Evolutionary conservation across 73 alveolate species (phyloP).

Genomic region (Breviolum minutum): DNA sequence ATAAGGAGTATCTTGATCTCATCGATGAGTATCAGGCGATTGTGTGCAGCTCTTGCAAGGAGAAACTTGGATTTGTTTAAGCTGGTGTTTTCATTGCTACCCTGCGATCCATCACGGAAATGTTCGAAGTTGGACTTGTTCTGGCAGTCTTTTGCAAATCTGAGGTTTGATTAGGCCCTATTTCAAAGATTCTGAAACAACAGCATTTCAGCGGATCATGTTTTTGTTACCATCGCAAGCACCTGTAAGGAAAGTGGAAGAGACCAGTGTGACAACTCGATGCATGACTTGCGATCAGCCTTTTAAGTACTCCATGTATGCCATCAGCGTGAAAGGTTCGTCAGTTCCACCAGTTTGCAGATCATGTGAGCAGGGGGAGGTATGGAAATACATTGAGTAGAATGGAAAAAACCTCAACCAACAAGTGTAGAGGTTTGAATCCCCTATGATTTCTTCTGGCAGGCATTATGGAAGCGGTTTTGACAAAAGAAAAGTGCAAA

Average conservation of each 20-base stretch:
- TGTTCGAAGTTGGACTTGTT: not conserved
- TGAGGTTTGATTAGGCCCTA: not conserved
- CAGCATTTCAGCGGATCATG: not conserved
- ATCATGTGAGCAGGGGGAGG: constrained; percentile 43
- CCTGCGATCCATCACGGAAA: too few species aligned
- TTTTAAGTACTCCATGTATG: constrained; percentile 15
- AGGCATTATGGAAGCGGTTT: not conserved
- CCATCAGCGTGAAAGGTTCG: not conserved
- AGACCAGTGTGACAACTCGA: not conserved
- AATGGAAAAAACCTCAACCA: not conserved
- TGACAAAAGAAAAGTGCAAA: not conserved
- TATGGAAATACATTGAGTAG: not conserved
- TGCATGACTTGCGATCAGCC: constrained; percentile 31
- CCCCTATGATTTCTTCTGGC: not conserved
- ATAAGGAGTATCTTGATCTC: not conserved
- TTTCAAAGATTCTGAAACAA: not conserved
- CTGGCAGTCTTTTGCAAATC: not conserved
- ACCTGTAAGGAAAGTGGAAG: not conserved
- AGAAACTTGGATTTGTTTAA: not conserved
- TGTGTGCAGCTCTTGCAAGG: not conserved
- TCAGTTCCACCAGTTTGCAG: not conserved
- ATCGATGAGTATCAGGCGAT: constrained; percentile 1
- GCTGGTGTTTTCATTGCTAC: too few species aligned
- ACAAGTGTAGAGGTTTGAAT: not conserved
- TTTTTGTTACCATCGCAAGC: not conserved